Conservation (phyloP, 2,329 filamentous ascomycete species). For the Trichoderma sp. region DNA sequence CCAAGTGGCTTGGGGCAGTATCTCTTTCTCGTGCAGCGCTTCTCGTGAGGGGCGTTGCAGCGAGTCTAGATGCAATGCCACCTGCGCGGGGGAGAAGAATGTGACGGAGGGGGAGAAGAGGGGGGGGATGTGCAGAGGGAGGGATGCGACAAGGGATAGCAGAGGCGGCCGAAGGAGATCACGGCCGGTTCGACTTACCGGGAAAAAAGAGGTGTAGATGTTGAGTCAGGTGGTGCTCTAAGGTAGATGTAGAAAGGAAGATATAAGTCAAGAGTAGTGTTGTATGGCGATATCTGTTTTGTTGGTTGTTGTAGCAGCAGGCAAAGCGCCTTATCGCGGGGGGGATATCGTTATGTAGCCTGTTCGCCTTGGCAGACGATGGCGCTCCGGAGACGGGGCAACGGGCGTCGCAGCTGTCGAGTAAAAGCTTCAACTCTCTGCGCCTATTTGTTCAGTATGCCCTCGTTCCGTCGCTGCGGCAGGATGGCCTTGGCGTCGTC, state of each 20-base stretch:
- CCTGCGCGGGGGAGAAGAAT: conserved; percentile 19
- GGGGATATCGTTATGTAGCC: not conserved
- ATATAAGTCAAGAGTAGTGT: no score
- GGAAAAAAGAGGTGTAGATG: not conserved
- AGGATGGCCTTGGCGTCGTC: conserved; percentile 23
- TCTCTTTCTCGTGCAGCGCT: not conserved
- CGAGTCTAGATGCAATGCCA: conserved; percentile 21
- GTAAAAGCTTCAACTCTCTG: not conserved
- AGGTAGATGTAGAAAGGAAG: no score
- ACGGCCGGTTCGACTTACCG: conserved; percentile 12
- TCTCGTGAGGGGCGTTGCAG: conserved; percentile 19
- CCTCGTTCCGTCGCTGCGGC: conserved; percentile 20
- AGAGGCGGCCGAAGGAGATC: conserved; percentile 3
- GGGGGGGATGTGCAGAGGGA: conserved; percentile 5
- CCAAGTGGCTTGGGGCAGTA: not conserved
- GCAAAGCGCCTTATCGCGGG: not conserved
- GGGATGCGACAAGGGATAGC: conserved; percentile 17
- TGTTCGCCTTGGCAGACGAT: conserved; percentile 2
- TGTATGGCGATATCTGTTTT: not conserved
- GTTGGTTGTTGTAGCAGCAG: not conserved
- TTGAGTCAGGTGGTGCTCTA: not conserved
- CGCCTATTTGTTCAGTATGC: conserved; percentile 17
- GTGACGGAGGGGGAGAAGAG: not conserved
- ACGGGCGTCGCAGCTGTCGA: not conserved
- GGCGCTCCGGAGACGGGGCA: not conserved